Percentiles rank a stretch among this genome's conserved stretches.
Conservation (phyloP, 345 rosid genomes). For the Carallia pectinifolia region DNA sequence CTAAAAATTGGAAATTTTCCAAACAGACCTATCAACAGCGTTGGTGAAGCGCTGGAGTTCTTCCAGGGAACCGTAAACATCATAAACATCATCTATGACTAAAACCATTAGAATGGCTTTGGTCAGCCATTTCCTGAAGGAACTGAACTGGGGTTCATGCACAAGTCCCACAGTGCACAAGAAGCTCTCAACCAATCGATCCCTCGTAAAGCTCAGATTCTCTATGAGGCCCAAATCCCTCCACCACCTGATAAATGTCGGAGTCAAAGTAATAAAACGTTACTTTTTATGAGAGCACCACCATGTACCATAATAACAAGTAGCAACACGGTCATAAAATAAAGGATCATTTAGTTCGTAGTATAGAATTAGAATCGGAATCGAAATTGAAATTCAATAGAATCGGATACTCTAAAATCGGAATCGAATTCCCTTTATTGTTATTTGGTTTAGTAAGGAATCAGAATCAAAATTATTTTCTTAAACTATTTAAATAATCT, state of each 20-base stretch:
- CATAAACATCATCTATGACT: constrained; percentile 51
- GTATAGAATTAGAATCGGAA: too few relatives aligned
- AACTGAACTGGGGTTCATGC: constrained; percentile 26
- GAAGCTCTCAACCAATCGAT: constrained; percentile 49
- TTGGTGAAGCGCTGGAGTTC: constrained; percentile 46
- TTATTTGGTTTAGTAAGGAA: too few relatives aligned
- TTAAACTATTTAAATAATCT: too few relatives aligned
- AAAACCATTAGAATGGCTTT: constrained; percentile 40
- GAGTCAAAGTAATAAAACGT: background rate
- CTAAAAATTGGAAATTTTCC: background rate
- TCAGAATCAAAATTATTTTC: too few relatives aligned
- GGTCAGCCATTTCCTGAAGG: constrained; percentile 42
- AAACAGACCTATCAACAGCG: constrained; percentile 37
- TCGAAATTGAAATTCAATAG: too few relatives aligned
- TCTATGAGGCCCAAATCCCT: constrained; percentile 36
- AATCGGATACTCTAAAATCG: too few relatives aligned
- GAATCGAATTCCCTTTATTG: too few relatives aligned
- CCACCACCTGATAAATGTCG: constrained; percentile 48
- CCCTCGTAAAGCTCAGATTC: constrained; percentile 41
- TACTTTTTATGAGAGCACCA: too few relatives aligned
- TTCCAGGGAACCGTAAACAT: constrained; percentile 47
- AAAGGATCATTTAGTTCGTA: too few relatives aligned
- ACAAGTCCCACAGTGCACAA: constrained; percentile 44
- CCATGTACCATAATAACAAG: too few relatives aligned
- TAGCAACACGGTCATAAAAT: too few relatives aligned